Conservation (phyloP, 768 basidiomycete genomes). For the Erythrobasidium yunnanense region DNA sequence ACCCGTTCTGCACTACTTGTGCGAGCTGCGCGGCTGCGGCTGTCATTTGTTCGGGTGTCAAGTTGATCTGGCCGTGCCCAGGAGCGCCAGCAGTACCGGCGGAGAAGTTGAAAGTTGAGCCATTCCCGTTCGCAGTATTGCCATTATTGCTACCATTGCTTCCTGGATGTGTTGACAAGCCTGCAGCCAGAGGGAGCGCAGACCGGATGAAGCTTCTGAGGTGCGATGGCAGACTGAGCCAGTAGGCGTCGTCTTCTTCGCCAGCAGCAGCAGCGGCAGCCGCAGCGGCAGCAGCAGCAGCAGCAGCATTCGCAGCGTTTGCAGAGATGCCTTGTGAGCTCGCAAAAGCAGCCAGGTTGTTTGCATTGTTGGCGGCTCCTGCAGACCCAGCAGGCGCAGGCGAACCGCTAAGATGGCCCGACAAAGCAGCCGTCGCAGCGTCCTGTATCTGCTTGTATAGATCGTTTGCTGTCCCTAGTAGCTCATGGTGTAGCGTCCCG, state of each 20-base stretch:
- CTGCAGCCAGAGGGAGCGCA: slow-evolving; percentile 44
- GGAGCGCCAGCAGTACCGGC: neutral
- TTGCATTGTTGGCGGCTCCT: neutral
- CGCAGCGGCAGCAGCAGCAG: slow-evolving; percentile 16
- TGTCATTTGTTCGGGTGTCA: slow-evolving; percentile 38
- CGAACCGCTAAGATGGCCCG: slow-evolving; percentile 32
- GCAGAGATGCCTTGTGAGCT: neutral
- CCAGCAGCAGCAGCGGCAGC: slow-evolving; percentile 15
- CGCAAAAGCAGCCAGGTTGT: neutral
- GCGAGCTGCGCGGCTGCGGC: slow-evolving; percentile 38
- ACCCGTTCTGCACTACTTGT: slow-evolving; percentile 37
- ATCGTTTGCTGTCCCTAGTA: slow-evolving; percentile 55
- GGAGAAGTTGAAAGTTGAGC: neutral
- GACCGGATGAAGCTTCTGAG: slow-evolving; percentile 59
- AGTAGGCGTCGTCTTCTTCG: slow-evolving; percentile 53
- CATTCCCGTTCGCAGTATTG: neutral
- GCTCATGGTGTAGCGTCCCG: slow-evolving; percentile 49
- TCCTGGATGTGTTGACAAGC: slow-evolving; percentile 12
- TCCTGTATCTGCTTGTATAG: slow-evolving; percentile 52
- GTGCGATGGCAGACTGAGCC: slow-evolving; percentile 58
- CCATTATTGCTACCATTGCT: slow-evolving; percentile 10
- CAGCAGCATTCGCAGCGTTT: neutral
- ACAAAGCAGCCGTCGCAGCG: slow-evolving; percentile 42
- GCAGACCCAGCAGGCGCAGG: slow-evolving; percentile 13
- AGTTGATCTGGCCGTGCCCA: slow-evolving; percentile 30